phyloP scores from a whole-genome alignment of 305 asterid genomes.

The Solanum hybrid region DNA sequence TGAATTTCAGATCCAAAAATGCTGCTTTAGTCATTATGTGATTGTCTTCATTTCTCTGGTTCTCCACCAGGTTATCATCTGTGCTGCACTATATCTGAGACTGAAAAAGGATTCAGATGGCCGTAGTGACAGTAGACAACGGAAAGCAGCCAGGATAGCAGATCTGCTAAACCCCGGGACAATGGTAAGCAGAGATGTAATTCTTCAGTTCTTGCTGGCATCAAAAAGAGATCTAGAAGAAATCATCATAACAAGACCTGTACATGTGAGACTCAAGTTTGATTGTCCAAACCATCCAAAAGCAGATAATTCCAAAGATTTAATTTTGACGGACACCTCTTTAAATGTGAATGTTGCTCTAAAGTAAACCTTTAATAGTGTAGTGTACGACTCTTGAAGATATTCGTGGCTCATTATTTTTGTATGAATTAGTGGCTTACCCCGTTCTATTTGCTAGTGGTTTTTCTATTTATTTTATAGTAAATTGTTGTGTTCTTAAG shows the following conservation, averaged over 20 bases:
- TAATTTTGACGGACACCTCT: constrained; percentile 50
- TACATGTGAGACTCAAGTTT: constrained; percentile 59
- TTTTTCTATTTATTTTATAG: not conserved
- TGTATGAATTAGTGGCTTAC: not conserved
- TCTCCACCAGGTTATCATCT: constrained; percentile 43
- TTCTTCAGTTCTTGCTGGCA: constrained; percentile 33
- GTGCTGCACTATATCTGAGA: constrained; percentile 63
- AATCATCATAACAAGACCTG: constrained; percentile 47
- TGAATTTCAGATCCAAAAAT: not conserved
- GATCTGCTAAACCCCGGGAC: constrained; percentile 43
- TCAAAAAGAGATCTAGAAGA: constrained; percentile 48
- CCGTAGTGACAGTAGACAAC: constrained; percentile 16
- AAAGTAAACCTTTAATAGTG: not conserved
- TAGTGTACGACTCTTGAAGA: not conserved
- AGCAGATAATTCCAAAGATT: constrained; percentile 41
- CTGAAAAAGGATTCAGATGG: constrained; percentile 31
- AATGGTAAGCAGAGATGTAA: constrained; percentile 32
- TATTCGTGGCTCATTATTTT: not conserved
- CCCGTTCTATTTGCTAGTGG: not conserved
- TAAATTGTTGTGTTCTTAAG: not conserved
- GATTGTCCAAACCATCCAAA: constrained; percentile 48
- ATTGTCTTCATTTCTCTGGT: constrained; percentile 5
- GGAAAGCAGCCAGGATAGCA: constrained; percentile 46
- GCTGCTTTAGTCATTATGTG: not conserved
- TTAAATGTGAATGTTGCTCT: constrained; percentile 45